Conservation (phyloP, 768 basidiomycete species). For the Chalciporus pseudorubinellus region DNA sequence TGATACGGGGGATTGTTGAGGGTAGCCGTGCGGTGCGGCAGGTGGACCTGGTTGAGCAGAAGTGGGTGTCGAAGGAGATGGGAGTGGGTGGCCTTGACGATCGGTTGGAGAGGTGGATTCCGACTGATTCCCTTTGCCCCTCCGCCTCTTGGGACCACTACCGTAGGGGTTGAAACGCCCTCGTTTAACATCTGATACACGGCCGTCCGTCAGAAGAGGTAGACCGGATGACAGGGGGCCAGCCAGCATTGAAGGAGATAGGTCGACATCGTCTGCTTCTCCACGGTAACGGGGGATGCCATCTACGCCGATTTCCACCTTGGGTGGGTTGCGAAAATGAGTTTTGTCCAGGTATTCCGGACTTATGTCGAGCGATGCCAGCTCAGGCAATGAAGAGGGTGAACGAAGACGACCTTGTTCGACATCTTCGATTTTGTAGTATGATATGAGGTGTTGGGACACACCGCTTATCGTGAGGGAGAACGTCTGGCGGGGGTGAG, state of each 20-base stretch:
- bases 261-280: conserved; percentile 71
- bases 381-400: conserved; percentile 85
- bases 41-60: conserved; percentile 24
- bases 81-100: conserved; percentile 19
- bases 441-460: conserved; percentile 90
- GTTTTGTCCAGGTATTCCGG: conserved; percentile 87
- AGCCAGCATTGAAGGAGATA: conserved; percentile 39
- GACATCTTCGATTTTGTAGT: conserved; percentile 92
- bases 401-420: conserved; percentile 82
- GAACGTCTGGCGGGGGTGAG: conserved; percentile 62
- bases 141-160: conserved; percentile 38
- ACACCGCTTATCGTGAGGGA: conserved; percentile 83
- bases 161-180: conserved; percentile 47
- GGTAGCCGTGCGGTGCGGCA: conserved; percentile 25
- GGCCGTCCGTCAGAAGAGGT: conserved; percentile 50
- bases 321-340: conserved; percentile 87
- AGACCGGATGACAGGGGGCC: conserved; percentile 45
- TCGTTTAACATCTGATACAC: conserved; percentile 43
- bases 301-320: conserved; percentile 82
- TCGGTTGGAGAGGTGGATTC: conserved; percentile 34
- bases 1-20: conserved; percentile 27
- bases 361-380: conserved; percentile 82
- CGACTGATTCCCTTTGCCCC: conserved; percentile 28
- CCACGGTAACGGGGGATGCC: conserved; percentile 81
- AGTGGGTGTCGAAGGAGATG: conserved; percentile 33